Percentiles rank a stretch among this genome's conserved stretches.
These are phyloP conservation scores for Lepidium aucheri DNA, from an alignment of 345 rosid genomes.

Conservation along the genomic window DNA sequence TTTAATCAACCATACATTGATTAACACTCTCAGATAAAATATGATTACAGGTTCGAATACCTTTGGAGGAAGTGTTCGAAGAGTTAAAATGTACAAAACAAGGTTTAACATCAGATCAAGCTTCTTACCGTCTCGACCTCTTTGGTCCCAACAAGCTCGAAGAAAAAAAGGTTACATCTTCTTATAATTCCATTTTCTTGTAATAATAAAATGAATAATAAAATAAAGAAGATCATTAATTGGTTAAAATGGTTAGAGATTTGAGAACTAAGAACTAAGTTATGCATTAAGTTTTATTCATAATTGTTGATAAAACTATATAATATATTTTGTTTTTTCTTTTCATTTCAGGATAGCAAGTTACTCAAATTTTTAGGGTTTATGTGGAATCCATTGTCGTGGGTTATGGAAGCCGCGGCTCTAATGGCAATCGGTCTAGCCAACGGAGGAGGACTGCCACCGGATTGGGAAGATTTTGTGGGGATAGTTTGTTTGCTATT, in stretches of 20 bases:
- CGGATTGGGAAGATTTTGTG: conserved; percentile 93
- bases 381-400: conserved; percentile 97
- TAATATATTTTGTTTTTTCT: too few relatives aligned
- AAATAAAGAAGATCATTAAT: too few relatives aligned
- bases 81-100: conserved; percentile 46
- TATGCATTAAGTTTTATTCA: too few relatives aligned
- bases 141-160: conserved; percentile 93
- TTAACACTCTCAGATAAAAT: not conserved
- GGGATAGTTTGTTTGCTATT: conserved; percentile 62
- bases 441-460: conserved; percentile 68
- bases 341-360: conserved; percentile 65
- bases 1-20: too few relatives aligned
- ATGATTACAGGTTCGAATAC: conserved; percentile 32
- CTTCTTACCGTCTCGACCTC: conserved; percentile 54
- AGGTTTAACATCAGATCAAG: conserved; percentile 61
- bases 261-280: too few relatives aligned
- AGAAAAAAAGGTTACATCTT: conserved; percentile 60
- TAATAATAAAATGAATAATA: too few relatives aligned
- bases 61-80: conserved; percentile 77
- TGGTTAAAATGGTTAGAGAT: too few relatives aligned
- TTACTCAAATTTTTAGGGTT: conserved; percentile 78
- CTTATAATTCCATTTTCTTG: not conserved
- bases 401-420: conserved; percentile 99
- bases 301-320: too few relatives aligned
- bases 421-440: conserved; percentile 80